Base-by-base conservation (phyloP, 768 basidiomycete genomes). In the Cyclocybe aegerita region DNA sequence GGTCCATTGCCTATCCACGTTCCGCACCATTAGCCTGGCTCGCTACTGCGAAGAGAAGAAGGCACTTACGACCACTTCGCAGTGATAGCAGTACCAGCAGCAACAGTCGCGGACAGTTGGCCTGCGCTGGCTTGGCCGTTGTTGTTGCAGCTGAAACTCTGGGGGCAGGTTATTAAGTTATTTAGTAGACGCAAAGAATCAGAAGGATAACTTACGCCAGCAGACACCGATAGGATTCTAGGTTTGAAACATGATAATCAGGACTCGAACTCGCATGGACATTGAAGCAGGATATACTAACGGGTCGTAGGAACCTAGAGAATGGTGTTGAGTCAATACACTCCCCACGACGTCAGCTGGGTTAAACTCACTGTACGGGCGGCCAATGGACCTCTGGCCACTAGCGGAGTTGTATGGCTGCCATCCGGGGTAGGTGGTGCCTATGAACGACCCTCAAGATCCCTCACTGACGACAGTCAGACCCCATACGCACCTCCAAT, bases 81-180 rank as follows among this genome's bases (percentile, higher is more conserved):
- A 3, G 65, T 66, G 56, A 72, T 63, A 3, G 57, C 46, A 9
- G 63, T 62, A 23, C 70, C 70, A 36, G 68, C 69, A 23, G 62
- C 50, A 29, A 72, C 68, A 30, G 64, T 68, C 12, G 71, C 71
- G 7, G 66, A 64, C 47, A 67, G 64, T 34, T 72, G 70, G 12
- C 55, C 55, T 9, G 50, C 56, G 12, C 63, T 58, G 11, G 68
- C 58, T 39, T 64, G 62, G 7, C 69, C 69, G 48, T 70, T 69
- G 59, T 69, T 64, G 63, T 72, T 70, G 58, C 70, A 72, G 53
- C 65, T 61, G 31, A 70, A 60, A 15, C 56, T 62, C 63, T 67
- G 50, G 3, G 17, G 14, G 6, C 11, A 17, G 16, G 11, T 4
- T 12, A 7, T 34, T 35, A 14, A 36, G 4, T 30, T 7, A 30